A percentile compares a stretch with the other conserved stretches of the same genome.
Conservation (phyloP, 768 basidiomycete genomes). For the Russula olivacea region DNA sequence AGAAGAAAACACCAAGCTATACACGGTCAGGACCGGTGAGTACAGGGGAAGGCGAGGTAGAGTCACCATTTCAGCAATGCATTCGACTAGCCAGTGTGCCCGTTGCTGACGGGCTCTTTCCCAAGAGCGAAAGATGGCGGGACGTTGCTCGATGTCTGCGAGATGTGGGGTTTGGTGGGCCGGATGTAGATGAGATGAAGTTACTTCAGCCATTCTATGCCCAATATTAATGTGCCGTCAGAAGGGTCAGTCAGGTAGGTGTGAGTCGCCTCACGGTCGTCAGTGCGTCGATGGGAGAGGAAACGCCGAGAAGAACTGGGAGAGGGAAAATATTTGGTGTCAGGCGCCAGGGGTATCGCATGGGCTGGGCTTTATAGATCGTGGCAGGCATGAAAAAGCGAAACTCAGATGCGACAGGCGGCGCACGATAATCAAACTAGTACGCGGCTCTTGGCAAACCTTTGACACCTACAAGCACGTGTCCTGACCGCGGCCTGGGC, state of each 20-base stretch:
- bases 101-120: slow-evolving; percentile 38
- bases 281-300: not conserved
- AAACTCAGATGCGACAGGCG: not conserved
- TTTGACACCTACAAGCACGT: too few species aligned
- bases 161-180: slow-evolving; percentile 32
- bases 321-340: not conserved
- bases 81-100: slow-evolving; percentile 51
- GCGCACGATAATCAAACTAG: not conserved
- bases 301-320: not conserved
- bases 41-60: not conserved
- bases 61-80: slow-evolving; percentile 55
- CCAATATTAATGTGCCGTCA: not conserved
- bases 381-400: not conserved
- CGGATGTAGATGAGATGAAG: not conserved
- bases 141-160: slow-evolving; percentile 39
- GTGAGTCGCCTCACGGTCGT: not conserved
- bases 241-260: not conserved
- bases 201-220: not conserved
- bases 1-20: slow-evolving; percentile 22
- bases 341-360: not conserved
- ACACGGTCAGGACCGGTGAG: not conserved
- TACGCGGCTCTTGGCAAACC: too few species aligned
- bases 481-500: not conserved
- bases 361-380: slow-evolving; percentile 4
- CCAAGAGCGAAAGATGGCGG: slow-evolving; percentile 42